These are phyloP conservation scores for Guadua angustifolia DNA, from an alignment of 176 grass and related monocot genomes.

Conservation along the genomic window DNA sequence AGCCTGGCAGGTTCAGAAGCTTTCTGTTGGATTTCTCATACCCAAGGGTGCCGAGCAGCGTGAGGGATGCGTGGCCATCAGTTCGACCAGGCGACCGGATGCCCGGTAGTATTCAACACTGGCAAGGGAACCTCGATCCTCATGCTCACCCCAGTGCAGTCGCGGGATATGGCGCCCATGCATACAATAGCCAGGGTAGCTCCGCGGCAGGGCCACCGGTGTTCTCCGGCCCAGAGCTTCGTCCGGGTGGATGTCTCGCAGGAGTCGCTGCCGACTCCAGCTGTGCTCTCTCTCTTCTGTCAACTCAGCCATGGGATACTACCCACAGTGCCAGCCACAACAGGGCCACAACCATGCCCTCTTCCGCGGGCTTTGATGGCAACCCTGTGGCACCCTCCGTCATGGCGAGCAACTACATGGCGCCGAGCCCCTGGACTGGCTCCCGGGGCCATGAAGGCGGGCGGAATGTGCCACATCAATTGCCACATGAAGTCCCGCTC, in stretches of 20 bases:
- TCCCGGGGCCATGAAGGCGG: slow-evolving; percentile 42
- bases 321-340: slow-evolving; percentile 48
- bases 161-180: slow-evolving; percentile 41
- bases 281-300: slow-evolving; percentile 99
- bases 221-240: slow-evolving; percentile 62
- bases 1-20: slow-evolving; percentile 72
- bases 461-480: slow-evolving; percentile 39
- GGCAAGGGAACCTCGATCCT: slow-evolving; percentile 55
- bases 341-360: slow-evolving; percentile 41
- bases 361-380: slow-evolving; percentile 49
- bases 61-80: slow-evolving; percentile 60
- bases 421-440: slow-evolving; percentile 53
- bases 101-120: slow-evolving; percentile 48
- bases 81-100: slow-evolving; percentile 51
- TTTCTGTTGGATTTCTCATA: slow-evolving; percentile 83
- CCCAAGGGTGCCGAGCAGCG: slow-evolving; percentile 65
- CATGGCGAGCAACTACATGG: slow-evolving; percentile 55
- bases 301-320: slow-evolving; percentile 80
- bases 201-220: slow-evolving; percentile 34
- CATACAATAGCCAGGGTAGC: slow-evolving; percentile 44
- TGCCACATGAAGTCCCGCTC: slow-evolving; percentile 61
- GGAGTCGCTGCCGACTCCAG: slow-evolving; percentile 79
- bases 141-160: slow-evolving; percentile 45
- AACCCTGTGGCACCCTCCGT: slow-evolving; percentile 53
- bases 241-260: slow-evolving; percentile 56